Base-by-base conservation (phyloP, 768 basidiomycete species). In the Suillus brevipes region DNA sequence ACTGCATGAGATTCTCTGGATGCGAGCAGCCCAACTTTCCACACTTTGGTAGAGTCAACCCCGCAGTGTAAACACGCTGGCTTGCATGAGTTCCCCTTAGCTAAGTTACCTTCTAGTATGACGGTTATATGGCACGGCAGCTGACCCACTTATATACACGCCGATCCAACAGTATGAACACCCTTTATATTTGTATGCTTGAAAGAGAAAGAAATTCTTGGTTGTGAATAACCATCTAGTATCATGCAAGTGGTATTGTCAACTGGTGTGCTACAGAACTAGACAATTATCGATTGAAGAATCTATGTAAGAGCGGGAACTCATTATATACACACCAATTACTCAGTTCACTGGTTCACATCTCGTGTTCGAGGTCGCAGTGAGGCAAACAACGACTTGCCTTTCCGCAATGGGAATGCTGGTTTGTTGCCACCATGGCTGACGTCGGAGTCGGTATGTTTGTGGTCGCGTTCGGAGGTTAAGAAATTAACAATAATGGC, bases 401-500 rank as follows among this genome's bases (percentile, higher is more conserved):
- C 76, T 65, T 76, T 76, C 64, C 47, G 71, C 3, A 62, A 31
- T 13, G 31, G 12, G 25, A 3, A 56, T 31, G 60, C 9, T 16
- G 64, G 45, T 42, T 18, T 40, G 20, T 59, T 37, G 8, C 25
- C 7, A 20, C 25, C 12, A 18, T 66, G 42, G n/a, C 38, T 52
- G 49, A 57, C 45, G 56, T 70, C 68, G 50, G 67, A 65, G 55
- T 69, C 66, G 7, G 70, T 69, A n/a, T 47, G 68, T 5, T 72
- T 72, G n/a, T 67, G 74, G 28, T 78, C 75, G 59, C 81, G 82
- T 36, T 84, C 84, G 14, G 87, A 82, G 2, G 81, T 86, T 65
- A 95, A 79, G 66, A 88, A 88, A 62, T 88, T 87, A 60, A 88
- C 78, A 59, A 92, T 73, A 38, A 86, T 76, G 18, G 82, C 78